phyloP scores from a whole-genome alignment of 1,284 basidiomycete genomes.

The Ustilago trichophora region DNA sequence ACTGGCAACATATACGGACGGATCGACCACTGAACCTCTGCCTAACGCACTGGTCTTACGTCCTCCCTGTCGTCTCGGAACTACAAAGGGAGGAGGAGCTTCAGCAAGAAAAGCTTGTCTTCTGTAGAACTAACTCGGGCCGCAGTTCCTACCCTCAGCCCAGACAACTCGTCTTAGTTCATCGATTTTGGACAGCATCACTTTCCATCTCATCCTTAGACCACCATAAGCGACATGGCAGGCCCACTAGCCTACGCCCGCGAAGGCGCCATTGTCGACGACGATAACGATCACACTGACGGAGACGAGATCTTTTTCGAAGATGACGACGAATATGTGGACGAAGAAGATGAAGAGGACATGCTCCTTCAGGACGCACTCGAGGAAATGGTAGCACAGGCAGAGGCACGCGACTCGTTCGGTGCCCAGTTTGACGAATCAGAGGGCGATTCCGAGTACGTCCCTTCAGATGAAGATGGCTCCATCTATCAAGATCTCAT shows the following conservation, averaged over 20 bases:
- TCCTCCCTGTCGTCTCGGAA: too few species aligned
- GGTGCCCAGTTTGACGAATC: constrained; percentile 33
- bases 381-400: constrained; percentile 38
- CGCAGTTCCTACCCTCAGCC: too few species aligned
- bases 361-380: constrained; percentile 38
- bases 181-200: background rate
- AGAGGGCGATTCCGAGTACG: constrained; percentile 35
- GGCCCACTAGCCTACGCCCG: constrained; percentile 4
- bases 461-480: constrained; percentile 25
- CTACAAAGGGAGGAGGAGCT: too few species aligned
- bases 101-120: too few species aligned
- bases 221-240: constrained; percentile 2
- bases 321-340: constrained; percentile 21
- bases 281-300: constrained; percentile 10
- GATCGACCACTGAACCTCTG: too few species aligned
- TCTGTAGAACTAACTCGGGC: too few species aligned
- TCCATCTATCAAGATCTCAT: constrained; percentile 30
- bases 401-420: constrained; percentile 29
- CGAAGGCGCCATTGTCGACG: constrained; percentile 34
- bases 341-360: constrained; percentile 45
- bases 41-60: too few species aligned
- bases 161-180: too few species aligned
- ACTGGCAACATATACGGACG: too few species aligned
- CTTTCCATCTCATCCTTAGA: background rate
- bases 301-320: constrained; percentile 22